These are phyloP conservation scores for Fusarium torreyae DNA, from an alignment of 2,329 filamentous ascomycete genomes.

Conservation along the genomic window DNA sequence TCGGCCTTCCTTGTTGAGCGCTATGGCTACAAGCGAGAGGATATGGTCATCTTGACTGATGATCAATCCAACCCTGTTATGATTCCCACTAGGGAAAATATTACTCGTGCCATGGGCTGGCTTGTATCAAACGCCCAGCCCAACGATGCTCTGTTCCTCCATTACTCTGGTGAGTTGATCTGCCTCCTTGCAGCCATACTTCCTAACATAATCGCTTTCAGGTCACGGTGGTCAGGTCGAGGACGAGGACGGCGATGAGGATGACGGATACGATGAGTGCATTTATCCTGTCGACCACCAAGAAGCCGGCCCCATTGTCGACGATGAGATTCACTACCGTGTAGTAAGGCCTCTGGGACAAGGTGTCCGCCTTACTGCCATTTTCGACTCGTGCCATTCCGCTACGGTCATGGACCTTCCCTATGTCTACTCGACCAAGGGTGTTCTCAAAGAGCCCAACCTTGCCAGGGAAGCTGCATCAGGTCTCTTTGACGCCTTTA, in stretches of 20 bases:
- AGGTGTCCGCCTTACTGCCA: conserved; percentile 87
- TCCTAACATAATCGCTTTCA: conserved; percentile 49
- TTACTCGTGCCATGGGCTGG: conserved; percentile 82
- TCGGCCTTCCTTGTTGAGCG: conserved; percentile 77
- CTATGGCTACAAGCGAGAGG: conserved; percentile 81
- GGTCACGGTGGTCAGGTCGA: conserved; percentile 83
- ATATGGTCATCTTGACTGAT: conserved; percentile 85
- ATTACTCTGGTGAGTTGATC: conserved; percentile 73
- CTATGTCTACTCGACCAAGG: conserved; percentile 86
- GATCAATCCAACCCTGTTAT: conserved; percentile 79
- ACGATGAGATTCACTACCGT: conserved; percentile 83
- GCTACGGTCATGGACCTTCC: conserved; percentile 83
- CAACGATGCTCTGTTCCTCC: conserved; percentile 84
- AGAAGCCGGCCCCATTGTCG: conserved; percentile 79
- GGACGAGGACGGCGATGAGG: conserved; percentile 81
- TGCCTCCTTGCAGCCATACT: neutral
- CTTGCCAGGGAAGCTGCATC: conserved; percentile 84
- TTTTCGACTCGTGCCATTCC: conserved; percentile 87
- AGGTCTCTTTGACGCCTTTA: conserved; percentile 80
- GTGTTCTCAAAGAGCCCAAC: conserved; percentile 85
- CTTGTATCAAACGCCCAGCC: conserved; percentile 78
- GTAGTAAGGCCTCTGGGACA: conserved; percentile 83
- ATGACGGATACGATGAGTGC: conserved; percentile 83
- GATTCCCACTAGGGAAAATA: conserved; percentile 82
- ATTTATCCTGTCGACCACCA: conserved; percentile 85